A percentile compares a stretch with the other conserved stretches of the same genome.
These are phyloP conservation scores for Pythium grandisporangium DNA, from an alignment of 352 stramenopile species.

Conservation along the genomic window DNA sequence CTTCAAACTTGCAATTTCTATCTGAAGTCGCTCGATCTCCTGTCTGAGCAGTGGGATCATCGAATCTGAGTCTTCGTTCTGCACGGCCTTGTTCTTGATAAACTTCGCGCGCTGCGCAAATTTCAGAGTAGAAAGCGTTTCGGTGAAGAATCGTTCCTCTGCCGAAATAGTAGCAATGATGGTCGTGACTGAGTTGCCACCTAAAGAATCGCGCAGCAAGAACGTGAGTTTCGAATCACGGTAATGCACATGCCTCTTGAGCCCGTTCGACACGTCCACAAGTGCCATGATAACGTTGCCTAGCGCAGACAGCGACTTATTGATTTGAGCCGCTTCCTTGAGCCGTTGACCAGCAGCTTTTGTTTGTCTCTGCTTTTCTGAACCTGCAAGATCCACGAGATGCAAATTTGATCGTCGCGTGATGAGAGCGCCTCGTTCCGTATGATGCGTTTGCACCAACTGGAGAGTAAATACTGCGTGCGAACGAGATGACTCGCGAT, in stretches of 20 bases:
- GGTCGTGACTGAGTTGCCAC: conserved; percentile 82
- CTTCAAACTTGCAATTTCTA: conserved; percentile 42
- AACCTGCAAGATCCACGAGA: conserved; percentile 83
- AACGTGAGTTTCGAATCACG: conserved; percentile 85
- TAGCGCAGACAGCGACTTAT: conserved; percentile 82
- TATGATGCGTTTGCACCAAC: conserved; percentile 79
- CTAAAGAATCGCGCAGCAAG: conserved; percentile 65
- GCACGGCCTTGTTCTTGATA: conserved; percentile 85
- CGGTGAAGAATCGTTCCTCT: conserved; percentile 76
- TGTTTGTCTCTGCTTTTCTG: conserved; percentile 82
- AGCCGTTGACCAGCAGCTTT: conserved; percentile 66
- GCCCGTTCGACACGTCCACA: conserved; percentile 74
- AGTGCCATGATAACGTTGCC: conserved; percentile 88
- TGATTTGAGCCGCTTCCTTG: conserved; percentile 87
- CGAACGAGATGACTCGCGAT: conserved; percentile 92
- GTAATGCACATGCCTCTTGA: conserved; percentile 78
- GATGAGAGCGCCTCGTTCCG: conserved; percentile 38
- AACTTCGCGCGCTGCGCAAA: conserved; percentile 85
- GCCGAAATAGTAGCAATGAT: conserved; percentile 77
- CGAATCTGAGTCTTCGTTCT: conserved; percentile 77
- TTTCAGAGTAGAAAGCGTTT: conserved; percentile 83
- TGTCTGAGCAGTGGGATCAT: conserved; percentile 65
- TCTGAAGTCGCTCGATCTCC: conserved; percentile 59
- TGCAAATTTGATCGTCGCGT: conserved; percentile 73
- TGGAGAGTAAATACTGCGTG: conserved; percentile 97